phyloP scores from a whole-genome alignment of 257 asterid species.

The Fraxinus quadrangulata region DNA sequence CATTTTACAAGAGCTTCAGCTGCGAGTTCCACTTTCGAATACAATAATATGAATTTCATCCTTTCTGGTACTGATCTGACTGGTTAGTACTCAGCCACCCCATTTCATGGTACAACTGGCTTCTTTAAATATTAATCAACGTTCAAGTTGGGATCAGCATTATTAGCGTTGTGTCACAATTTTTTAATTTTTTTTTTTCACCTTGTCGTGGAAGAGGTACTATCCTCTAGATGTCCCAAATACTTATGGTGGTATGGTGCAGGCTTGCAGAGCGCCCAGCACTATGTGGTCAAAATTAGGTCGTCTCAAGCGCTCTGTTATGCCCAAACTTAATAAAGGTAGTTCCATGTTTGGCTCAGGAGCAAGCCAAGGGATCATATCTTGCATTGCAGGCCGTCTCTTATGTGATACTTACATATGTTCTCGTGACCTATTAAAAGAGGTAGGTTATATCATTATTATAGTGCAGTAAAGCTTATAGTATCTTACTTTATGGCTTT shows the following conservation, averaged over 20 bases:
- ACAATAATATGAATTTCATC: conserved; percentile 23
- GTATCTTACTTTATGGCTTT: conserved; percentile 26
- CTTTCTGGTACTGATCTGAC: conserved; percentile 16
- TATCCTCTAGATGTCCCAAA: conserved; percentile 29
- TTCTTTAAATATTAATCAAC: background rate
- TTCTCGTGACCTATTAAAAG: conserved; percentile 87
- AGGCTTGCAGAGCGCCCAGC: conserved; percentile 80
- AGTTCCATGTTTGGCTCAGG: conserved; percentile 79
- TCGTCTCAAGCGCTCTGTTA: conserved; percentile 82
- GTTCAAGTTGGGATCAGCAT: background rate
- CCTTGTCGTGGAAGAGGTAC: conserved; percentile 17
- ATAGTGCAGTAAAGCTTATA: conserved; percentile 12
- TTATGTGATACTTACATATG: conserved; percentile 87
- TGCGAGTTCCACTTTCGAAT: conserved; percentile 19
- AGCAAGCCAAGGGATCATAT: conserved; percentile 88
- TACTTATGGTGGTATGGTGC: conserved; percentile 30
- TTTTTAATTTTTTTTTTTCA: background rate
- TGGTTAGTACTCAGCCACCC: background rate
- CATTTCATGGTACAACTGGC: background rate
- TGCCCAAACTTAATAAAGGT: conserved; percentile 94
- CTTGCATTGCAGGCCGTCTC: conserved; percentile 95
- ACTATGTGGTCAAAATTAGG: conserved; percentile 94
- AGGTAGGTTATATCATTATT: conserved; percentile 51
- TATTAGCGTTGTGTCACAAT: background rate
- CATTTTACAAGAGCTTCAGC: conserved; percentile 20